Evolutionary conservation across 1,284 basidiomycete species (phyloP).

Genomic region (Melampsora allii-populina): DNA sequence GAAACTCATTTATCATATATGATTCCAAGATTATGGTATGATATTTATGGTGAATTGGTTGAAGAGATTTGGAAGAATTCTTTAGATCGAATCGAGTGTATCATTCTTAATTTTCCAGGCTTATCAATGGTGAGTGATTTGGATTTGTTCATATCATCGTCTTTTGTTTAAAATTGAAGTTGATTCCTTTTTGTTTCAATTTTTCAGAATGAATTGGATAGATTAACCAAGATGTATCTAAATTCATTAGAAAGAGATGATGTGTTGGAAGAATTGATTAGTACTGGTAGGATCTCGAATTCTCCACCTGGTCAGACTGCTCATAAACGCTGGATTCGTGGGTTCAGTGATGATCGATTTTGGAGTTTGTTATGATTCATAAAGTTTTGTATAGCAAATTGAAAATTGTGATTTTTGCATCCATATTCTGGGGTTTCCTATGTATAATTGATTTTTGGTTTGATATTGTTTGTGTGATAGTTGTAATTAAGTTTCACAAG

Average conservation of each 20-base stretch:
- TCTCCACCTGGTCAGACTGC: not conserved
- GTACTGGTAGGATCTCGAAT: not conserved
- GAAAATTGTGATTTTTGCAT: too few relatives aligned
- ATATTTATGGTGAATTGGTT: constrained; percentile 24
- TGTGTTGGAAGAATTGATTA: constrained; percentile 32
- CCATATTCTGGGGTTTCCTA: too few relatives aligned
- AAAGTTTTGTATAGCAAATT: too few relatives aligned
- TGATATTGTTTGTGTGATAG: too few relatives aligned
- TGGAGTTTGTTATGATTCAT: not conserved
- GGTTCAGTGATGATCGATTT: constrained; percentile 4
- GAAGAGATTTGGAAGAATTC: constrained; percentile 11
- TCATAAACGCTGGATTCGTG: not conserved
- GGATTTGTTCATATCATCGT: not conserved
- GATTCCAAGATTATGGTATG: constrained; percentile 40
- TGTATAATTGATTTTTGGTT: too few relatives aligned
- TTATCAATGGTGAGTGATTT: constrained; percentile 25
- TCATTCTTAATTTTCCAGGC: constrained; percentile 30
- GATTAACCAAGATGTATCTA: constrained; percentile 8
- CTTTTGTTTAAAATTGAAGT: not conserved
- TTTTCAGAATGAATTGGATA: constrained; percentile 13
- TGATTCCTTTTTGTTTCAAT: not conserved
- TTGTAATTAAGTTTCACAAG: too few relatives aligned
- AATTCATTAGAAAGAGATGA: constrained; percentile 32
- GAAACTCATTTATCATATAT: not conserved
- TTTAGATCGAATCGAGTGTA: constrained; percentile 20